phyloP scores from a whole-genome alignment of 495 filamentous ascomycete genomes.

The Daldinia loculata region DNA sequence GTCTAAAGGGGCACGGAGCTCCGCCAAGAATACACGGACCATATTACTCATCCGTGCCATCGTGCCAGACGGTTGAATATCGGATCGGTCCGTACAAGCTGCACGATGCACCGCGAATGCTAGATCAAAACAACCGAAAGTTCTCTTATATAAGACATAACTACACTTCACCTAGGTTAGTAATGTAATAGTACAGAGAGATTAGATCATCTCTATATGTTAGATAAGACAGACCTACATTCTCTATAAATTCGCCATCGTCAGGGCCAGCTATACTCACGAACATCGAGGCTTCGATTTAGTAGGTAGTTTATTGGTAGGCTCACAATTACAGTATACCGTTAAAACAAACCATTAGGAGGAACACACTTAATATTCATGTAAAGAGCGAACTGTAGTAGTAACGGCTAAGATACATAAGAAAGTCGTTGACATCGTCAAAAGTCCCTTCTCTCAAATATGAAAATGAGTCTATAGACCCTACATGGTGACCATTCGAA shows the following conservation, averaged over 20 bases:
- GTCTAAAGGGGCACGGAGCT: constrained; percentile 1
- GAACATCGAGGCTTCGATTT: no score
- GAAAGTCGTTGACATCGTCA: background rate
- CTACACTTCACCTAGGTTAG: no score
- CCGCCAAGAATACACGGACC: background rate
- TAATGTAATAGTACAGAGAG: no score
- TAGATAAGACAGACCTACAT: no score
- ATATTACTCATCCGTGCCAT: background rate
- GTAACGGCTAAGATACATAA: background rate
- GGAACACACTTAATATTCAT: no score
- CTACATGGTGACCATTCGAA: background rate
- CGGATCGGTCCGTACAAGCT: background rate
- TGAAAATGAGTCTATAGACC: background rate
- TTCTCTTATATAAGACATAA: background rate
- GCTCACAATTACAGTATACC: no score
- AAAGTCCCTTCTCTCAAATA: background rate
- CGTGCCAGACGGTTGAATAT: background rate
- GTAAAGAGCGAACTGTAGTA: no score
- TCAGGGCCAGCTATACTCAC: no score
- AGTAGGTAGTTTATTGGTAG: no score
- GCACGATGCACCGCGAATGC: background rate
- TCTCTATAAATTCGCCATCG: no score
- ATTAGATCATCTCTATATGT: no score
- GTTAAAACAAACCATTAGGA: no score
- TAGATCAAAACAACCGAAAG: background rate